Percentiles rank a stretch among this genome's conserved stretches.
Conservation (phyloP, 2,329 filamentous ascomycete species). For the Aspergillus sp. region DNA sequence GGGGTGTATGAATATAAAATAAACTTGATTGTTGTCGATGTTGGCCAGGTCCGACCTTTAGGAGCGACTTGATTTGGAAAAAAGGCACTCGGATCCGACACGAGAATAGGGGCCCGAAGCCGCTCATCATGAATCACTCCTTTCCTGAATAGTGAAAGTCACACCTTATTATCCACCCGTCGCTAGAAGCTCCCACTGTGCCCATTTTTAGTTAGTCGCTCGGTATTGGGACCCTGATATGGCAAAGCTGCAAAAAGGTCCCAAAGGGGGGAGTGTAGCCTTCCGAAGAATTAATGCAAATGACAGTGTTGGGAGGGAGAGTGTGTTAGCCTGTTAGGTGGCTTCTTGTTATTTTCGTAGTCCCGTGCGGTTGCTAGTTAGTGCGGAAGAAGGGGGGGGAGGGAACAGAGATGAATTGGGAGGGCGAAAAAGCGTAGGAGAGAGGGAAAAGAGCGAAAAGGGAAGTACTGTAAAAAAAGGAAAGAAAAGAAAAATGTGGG, state of each 20-base stretch:
- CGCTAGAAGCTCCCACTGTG: neutral
- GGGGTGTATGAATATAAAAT: neutral
- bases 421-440: constrained; percentile 6
- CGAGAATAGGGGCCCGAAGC: neutral
- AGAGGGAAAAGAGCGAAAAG: constrained; percentile 4
- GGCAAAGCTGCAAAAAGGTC: neutral
- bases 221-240: neutral
- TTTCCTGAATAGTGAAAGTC: neutral
- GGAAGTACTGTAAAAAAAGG: neutral
- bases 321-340: neutral
- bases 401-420: neutral
- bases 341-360: constrained; percentile 1
- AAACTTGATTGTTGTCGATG: neutral
- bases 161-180: neutral
- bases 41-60: neutral
- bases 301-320: neutral
- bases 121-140: neutral
- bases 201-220: neutral
- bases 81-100: neutral
- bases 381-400: neutral
- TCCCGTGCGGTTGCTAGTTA: neutral
- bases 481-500: constrained; percentile 4
- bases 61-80: neutral
- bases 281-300: neutral
- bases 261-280: neutral